Percentiles rank a stretch among this genome's conserved stretches.
These are phyloP conservation scores for Leishmania aethiopica DNA, from an alignment of 208 protist genomes.

Conservation along the genomic window DNA sequence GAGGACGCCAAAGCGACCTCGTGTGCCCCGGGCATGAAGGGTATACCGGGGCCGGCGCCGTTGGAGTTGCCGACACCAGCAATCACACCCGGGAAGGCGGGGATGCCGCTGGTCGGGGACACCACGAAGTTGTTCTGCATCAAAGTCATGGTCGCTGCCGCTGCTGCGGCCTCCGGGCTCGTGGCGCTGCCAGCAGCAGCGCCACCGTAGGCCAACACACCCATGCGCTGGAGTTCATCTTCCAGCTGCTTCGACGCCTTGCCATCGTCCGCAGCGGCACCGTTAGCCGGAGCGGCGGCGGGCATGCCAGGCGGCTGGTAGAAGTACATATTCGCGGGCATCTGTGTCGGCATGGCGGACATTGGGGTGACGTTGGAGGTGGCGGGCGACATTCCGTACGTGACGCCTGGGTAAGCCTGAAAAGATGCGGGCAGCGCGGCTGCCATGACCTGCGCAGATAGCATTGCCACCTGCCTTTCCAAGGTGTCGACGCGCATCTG, in stretches of 20 bases:
- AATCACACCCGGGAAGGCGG: conserved; percentile 28
- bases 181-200: conserved; percentile 19
- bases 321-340: conserved; percentile 27
- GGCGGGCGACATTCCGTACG: conserved; percentile 18
- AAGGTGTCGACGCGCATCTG: conserved; percentile 47
- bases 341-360: conserved; percentile 16
- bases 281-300: conserved; percentile 13
- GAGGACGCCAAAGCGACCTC: conserved; percentile 20
- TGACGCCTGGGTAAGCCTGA: conserved; percentile 25
- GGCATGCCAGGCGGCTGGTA: conserved; percentile 20
- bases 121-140: conserved; percentile 31
- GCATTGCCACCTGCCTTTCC: conserved; percentile 34
- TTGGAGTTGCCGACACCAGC: conserved; percentile 12
- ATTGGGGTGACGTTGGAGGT: conserved; percentile 10
- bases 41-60: conserved; percentile 13
- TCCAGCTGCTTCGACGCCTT: conserved; percentile 36
- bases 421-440: conserved; percentile 8
- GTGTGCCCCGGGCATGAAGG: conserved; percentile 18
- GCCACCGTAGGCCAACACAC: conserved; percentile 19
- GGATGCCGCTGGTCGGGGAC: conserved; percentile 17
- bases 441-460: conserved; percentile 26
- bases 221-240: conserved; percentile 42
- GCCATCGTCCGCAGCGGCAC: background rate
- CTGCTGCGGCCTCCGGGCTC: conserved; percentile 13
- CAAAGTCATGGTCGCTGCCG: conserved; percentile 21